Evolutionary conservation across 2,329 filamentous ascomycete genomes (phyloP).

Genomic region (Calonectria naviculata): DNA sequence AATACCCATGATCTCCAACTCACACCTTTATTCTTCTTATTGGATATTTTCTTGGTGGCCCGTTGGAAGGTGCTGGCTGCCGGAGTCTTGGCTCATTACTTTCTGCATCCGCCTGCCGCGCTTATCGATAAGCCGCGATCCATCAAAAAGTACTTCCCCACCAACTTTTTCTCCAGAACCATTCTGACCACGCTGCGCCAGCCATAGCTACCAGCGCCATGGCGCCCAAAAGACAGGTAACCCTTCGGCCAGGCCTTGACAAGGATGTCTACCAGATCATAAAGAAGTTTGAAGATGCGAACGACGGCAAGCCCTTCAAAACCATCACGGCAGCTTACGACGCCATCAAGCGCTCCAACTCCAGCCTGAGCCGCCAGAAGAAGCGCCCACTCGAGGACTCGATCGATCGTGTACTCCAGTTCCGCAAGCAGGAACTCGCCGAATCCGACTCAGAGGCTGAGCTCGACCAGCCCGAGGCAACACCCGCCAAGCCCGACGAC

Average conservation of each 20-base stretch:
- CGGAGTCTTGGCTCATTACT: too few relatives aligned
- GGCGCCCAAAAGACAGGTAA: slow-evolving; percentile 29
- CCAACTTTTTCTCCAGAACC: slow-evolving; percentile 10
- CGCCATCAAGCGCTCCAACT: slow-evolving; percentile 86
- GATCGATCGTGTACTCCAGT: slow-evolving; percentile 83
- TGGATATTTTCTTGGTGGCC: too few relatives aligned
- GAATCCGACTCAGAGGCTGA: slow-evolving; percentile 64
- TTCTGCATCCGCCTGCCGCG: neutral
- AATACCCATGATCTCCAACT: too few relatives aligned
- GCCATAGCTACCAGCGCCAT: slow-evolving; percentile 14
- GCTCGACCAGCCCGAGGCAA: slow-evolving; percentile 53
- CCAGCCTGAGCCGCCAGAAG: slow-evolving; percentile 83
- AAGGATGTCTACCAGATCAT: slow-evolving; percentile 83
- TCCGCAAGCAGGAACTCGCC: slow-evolving; percentile 74
- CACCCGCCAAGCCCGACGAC: slow-evolving; percentile 39
- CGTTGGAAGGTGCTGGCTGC: too few relatives aligned
- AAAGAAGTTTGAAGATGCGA: slow-evolving; percentile 78
- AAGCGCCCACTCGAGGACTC: slow-evolving; percentile 86
- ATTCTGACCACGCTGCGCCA: neutral
- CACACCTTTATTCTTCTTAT: too few relatives aligned
- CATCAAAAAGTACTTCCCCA: neutral
- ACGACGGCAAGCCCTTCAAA: slow-evolving; percentile 58
- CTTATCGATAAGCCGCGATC: slow-evolving; percentile 40
- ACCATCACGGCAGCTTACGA: slow-evolving; percentile 77
- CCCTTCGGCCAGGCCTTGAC: slow-evolving; percentile 59